Evolutionary conservation across 73 alveolate species (phyloP).

Genomic region (Uronychia setigera): DNA sequence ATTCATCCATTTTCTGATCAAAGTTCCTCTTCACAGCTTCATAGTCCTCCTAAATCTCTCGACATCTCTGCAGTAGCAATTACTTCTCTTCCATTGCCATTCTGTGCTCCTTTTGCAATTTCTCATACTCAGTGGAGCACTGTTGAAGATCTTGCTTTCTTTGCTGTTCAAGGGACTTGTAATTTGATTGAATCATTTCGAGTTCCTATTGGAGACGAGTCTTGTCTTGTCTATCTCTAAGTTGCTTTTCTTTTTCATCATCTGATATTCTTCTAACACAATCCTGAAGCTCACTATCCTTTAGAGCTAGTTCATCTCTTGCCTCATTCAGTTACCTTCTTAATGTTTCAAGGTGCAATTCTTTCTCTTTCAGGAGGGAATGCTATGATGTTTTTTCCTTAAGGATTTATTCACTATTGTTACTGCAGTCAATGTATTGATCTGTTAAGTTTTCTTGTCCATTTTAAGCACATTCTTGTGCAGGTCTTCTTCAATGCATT

Average conservation of each 20-base stretch:
- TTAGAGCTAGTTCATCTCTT: conserved; percentile 43
- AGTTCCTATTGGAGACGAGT: conserved; percentile 43
- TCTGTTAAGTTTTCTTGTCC: conserved; percentile 42
- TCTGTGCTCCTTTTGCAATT: conserved; percentile 44
- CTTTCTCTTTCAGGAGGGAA: conserved; percentile 51
- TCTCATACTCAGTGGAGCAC: conserved; percentile 32
- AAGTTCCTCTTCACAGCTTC: conserved; percentile 11
- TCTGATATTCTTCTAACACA: conserved; percentile 27
- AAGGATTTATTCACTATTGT: not conserved
- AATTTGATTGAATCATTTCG: conserved; percentile 40
- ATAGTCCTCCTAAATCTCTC: conserved; percentile 14
- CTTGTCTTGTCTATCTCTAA: conserved; percentile 46
- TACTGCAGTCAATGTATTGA: conserved; percentile 4
- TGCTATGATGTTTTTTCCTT: conserved; percentile 17
- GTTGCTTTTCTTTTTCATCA: conserved; percentile 48
- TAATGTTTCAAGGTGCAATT: conserved; percentile 40
- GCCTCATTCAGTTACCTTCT: conserved; percentile 44
- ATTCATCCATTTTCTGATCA: conserved; percentile 41
- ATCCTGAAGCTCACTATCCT: conserved; percentile 45
- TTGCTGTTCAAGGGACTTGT: conserved; percentile 28
- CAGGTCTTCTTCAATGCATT: conserved; percentile 54
- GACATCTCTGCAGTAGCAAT: conserved; percentile 20
- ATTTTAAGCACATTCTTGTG: conserved; percentile 24
- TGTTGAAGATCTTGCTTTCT: conserved; percentile 31
- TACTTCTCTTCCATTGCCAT: conserved; percentile 55